A percentile compares a stretch with the other conserved stretches of the same genome.
Evolutionary conservation across 495 filamentous ascomycete species (phyloP).

Genomic region (Aspergillus kassunensis): DNA sequence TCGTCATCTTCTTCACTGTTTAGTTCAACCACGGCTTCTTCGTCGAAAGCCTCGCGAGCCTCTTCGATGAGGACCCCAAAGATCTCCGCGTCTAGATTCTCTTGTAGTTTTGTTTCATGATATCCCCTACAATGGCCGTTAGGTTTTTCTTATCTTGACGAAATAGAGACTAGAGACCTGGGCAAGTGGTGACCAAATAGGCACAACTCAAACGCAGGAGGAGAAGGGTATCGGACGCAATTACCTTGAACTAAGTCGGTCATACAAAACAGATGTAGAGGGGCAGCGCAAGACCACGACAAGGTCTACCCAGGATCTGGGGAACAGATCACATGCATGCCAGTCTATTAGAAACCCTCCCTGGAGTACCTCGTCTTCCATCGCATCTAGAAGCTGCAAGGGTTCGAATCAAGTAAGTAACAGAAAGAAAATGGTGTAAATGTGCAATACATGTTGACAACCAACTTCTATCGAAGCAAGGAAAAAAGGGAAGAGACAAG

Average conservation of each 20-base stretch:
- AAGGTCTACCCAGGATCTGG: constrained; percentile 88
- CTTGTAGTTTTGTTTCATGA: constrained; percentile 80
- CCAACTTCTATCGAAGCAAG: neutral
- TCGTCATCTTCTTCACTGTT: constrained; percentile 76
- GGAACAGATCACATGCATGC: constrained; percentile 97
- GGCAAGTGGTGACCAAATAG: too few species aligned
- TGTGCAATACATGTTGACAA: neutral
- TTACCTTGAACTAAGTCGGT: constrained; percentile 71
- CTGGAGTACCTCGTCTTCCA: constrained; percentile 74
- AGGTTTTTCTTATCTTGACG: too few species aligned
- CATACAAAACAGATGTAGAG: constrained; percentile 69
- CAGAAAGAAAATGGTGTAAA: neutral
- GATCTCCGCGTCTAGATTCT: constrained; percentile 96
- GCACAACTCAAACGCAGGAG: too few species aligned
- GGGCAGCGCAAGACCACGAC: constrained; percentile 87
- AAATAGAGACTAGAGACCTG: too few species aligned
- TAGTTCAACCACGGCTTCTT: constrained; percentile 87
- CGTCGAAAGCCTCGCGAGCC: constrained; percentile 79
- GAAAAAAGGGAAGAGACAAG: neutral
- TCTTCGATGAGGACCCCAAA: constrained; percentile 93
- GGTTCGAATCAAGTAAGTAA: constrained; percentile 12
- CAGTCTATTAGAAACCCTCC: constrained; percentile 95
- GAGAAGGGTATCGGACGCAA: constrained; percentile 6
- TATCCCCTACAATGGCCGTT: constrained; percentile 55
- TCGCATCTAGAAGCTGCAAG: constrained; percentile 73